Base-by-base conservation (phyloP, 106 monocot species). In the Dendrobium huoshanense region DNA sequence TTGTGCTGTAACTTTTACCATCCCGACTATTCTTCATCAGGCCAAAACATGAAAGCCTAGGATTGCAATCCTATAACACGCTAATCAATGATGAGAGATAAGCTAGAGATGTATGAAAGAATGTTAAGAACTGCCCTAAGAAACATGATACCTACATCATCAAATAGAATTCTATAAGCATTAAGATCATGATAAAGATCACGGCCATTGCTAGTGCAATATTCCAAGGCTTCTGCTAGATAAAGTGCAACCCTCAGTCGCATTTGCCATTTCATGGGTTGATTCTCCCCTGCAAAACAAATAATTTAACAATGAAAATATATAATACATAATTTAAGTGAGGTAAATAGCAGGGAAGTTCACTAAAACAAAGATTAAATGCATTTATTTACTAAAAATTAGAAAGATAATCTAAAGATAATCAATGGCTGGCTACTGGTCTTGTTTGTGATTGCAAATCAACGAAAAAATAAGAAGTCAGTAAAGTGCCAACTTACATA, bases 251-350 rank as follows among this genome's bases (percentile, higher is more conserved):
- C 95, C 77, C 95, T 86, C 77, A 96, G 82, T 78, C 95, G 85
- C 95, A 96, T 96, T 44, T 91, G 80, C 95, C 93, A 96, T 87
- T 88, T 93, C 95, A 96, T 95, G n/a, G 95, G 90, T 55, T 93
- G 91, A 4, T 86, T 49, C 76, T 96, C 95, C 95, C 95, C 95
- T 96, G 40, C 20, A 82, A 41, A 80, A 84, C 55, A 72, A 24
- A 79, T 54, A 33, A 81, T 73, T 17, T 18, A 67, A 19, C 56
- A 72, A 22, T 41, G 5, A 47, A n/a, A 44, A 47, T 25, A 0
- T 73, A 72, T 13, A 33, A 70, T 37, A 8, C 33, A 11, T 70
- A 10, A 11, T 17, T n/a, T 5, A n/a, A 51, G 13, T 51, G 61
- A 22, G 61, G 19, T 19, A 61, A 22, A 61, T 22, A 22, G 61